A percentile compares a stretch with the other conserved stretches of the same genome.
Evolutionary conservation across 2,329 filamentous ascomycete species (phyloP).

Genomic region (Geoglossum cookeanum): DNA sequence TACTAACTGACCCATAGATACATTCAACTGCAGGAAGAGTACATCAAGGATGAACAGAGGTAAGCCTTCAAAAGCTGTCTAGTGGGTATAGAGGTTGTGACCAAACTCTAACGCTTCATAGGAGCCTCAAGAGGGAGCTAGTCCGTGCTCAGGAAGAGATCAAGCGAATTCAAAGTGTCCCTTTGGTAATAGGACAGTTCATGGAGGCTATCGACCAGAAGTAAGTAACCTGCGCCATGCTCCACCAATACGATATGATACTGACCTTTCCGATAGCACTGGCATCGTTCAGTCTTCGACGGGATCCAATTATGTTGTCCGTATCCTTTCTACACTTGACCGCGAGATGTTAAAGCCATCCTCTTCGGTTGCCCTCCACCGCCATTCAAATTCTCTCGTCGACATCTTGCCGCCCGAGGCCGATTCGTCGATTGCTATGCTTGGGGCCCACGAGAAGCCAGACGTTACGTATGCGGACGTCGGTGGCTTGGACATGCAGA

Average conservation of each 20-base stretch:
- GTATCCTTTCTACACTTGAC: slow-evolving; percentile 93
- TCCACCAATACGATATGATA: not conserved
- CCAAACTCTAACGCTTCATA: slow-evolving; percentile 18
- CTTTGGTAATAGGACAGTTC: slow-evolving; percentile 94
- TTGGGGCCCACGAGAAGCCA: slow-evolving; percentile 89
- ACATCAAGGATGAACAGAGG: slow-evolving; percentile 99
- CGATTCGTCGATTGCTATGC: slow-evolving; percentile 96
- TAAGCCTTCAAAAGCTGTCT: slow-evolving; percentile 18
- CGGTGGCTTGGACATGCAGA: slow-evolving; percentile 97
- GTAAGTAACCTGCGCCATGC: slow-evolving; percentile 31
- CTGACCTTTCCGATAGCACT: slow-evolving; percentile 40
- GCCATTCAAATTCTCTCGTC: slow-evolving; percentile 94
- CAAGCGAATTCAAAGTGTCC: slow-evolving; percentile 97
- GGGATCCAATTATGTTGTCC: slow-evolving; percentile 96
- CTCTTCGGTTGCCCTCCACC: slow-evolving; percentile 90
- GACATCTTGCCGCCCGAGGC: slow-evolving; percentile 98
- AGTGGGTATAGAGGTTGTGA: not conserved
- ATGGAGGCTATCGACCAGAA: slow-evolving; percentile 99
- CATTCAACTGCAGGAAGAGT: slow-evolving; percentile 96
- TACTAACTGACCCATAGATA: slow-evolving; percentile 36
- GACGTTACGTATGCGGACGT: slow-evolving; percentile 97
- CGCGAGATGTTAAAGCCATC: slow-evolving; percentile 96
- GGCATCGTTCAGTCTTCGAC: slow-evolving; percentile 97
- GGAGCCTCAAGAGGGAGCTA: slow-evolving; percentile 90
- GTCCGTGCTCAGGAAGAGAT: slow-evolving; percentile 97